Conservation (phyloP, 345 rosid species). For the Cochlearia excelsa region DNA sequence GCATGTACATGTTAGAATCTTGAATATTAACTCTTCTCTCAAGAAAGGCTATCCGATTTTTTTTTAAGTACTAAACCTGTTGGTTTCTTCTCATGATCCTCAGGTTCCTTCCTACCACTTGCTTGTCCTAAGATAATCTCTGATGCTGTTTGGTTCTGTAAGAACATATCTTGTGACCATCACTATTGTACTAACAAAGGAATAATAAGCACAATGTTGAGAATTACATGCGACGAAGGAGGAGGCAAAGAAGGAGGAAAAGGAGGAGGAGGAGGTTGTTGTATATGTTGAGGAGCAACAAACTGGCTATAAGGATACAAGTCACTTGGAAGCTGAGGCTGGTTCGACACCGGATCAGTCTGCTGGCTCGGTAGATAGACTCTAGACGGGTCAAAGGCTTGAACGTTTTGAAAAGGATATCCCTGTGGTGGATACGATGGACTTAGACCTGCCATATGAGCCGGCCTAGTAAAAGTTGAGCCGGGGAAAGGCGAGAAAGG, state of each 20-base stretch:
- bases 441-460: conserved; percentile 10
- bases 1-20: too few species aligned
- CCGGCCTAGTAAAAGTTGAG: neutral
- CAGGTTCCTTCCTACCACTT: conserved; percentile 20
- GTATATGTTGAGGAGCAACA: conserved; percentile 23
- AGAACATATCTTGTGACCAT: neutral
- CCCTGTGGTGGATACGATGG: too few species aligned
- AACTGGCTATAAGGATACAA: conserved; percentile 24
- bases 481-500: conserved; percentile 15
- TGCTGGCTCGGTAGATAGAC: too few species aligned
- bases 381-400: conserved; percentile 10
- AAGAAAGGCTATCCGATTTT: too few species aligned
- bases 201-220: neutral
- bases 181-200: conserved; percentile 2
- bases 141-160: conserved; percentile 19
- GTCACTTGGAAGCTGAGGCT: conserved; percentile 20
- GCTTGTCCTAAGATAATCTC: conserved; percentile 5
- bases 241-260: too few species aligned
- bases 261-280: conserved; percentile 24
- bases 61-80: too few species aligned
- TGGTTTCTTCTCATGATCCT: conserved; percentile 18
- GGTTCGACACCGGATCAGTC: conserved; percentile 7
- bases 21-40: too few species aligned
- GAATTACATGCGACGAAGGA: conserved; percentile 23
- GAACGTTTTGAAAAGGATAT: conserved; percentile 15